Evolutionary conservation across 1,139 yeast genomes (phyloP).

Genomic region (Saccharomyces pastorianus): DNA sequence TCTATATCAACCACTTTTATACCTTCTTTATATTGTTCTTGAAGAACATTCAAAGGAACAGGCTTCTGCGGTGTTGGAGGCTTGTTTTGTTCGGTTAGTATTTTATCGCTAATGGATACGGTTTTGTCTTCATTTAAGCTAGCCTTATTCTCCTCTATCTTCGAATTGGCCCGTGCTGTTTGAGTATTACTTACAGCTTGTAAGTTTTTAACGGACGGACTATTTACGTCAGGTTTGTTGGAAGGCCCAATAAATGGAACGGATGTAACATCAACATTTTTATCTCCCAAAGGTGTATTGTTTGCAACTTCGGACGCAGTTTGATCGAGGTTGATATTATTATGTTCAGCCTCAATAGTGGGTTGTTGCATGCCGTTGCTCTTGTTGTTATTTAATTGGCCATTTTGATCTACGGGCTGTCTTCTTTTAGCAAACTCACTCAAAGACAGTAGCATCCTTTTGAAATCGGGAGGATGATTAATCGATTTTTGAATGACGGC

Average conservation of each 20-base stretch:
- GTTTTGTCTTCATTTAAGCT: background rate
- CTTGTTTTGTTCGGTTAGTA: conserved; percentile 4
- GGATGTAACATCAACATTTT: background rate
- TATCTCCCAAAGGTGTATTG: background rate
- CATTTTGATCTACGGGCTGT: conserved; percentile 14
- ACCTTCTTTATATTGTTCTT: conserved; percentile 36
- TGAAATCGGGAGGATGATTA: conserved; percentile 32
- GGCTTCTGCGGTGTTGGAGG: conserved; percentile 28
- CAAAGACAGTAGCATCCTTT: conserved; percentile 23
- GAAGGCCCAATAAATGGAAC: background rate
- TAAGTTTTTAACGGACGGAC: background rate
- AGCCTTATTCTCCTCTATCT: background rate
- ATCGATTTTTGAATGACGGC: conserved; percentile 32
- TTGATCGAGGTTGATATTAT: background rate
- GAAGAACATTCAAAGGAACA: conserved; percentile 33
- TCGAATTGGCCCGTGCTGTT: background rate
- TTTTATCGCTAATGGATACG: background rate
- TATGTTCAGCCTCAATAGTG: background rate
- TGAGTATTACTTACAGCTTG: background rate
- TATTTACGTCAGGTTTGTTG: background rate
- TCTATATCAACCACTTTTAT: conserved; percentile 44
- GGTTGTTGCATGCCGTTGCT: conserved; percentile 11
- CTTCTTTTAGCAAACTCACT: conserved; percentile 26
- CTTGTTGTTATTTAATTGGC: conserved; percentile 1
- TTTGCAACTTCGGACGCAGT: background rate